A percentile compares a stretch with the other conserved stretches of the same genome.
Conservation (phyloP, 164 flowering plant genomes). For the Macadamia tetraphylla region DNA sequence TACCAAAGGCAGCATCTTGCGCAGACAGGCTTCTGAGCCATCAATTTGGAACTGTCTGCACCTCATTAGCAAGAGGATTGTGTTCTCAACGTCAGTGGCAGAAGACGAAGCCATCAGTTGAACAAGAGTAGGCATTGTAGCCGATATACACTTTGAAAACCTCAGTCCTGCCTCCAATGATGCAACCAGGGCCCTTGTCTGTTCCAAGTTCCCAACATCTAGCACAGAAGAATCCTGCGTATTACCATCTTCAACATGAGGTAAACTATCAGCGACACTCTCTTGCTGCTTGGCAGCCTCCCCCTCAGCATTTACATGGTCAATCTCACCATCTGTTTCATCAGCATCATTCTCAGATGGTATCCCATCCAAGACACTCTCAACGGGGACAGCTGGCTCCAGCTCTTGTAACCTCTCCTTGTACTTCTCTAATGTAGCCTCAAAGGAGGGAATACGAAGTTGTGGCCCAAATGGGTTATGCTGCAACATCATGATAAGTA, state of each 20-base stretch:
- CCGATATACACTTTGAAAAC: constrained; percentile 76
- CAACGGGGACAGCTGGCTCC: constrained; percentile 37
- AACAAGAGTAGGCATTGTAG: constrained; percentile 80
- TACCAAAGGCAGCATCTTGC: constrained; percentile 97
- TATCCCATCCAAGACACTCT: constrained; percentile 32
- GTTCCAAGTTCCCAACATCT: constrained; percentile 87
- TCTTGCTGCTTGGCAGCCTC: constrained; percentile 32
- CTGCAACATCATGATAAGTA: constrained; percentile 89
- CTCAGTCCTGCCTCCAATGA: constrained; percentile 93
- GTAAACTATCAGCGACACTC: constrained; percentile 63
- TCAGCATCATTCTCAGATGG: constrained; percentile 30
- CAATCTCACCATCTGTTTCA: constrained; percentile 47
- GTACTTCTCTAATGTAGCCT: constrained; percentile 85
- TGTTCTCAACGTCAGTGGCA: constrained; percentile 87
- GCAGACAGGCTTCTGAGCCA: constrained; percentile 86
- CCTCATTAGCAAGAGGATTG: constrained; percentile 88
- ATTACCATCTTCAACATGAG: constrained; percentile 31
- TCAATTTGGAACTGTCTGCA: constrained; percentile 95
- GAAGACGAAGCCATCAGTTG: constrained; percentile 98
- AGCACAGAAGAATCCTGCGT: constrained; percentile 46
- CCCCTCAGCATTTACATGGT: constrained; percentile 26
- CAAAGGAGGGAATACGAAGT: constrained; percentile 76
- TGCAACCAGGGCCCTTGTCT: constrained; percentile 88
- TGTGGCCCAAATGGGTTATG: constrained; percentile 99
- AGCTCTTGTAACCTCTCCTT: constrained; percentile 63